A percentile compares a stretch with the other conserved stretches of the same genome.
Conservation (phyloP, 306 rosid genomes). For the Malus domestica region ASM211411v1 NC_041792.1:30811907-30812406, state of each 20-base stretch:
- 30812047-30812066: constrained; percentile 31
- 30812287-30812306: constrained; percentile 11
- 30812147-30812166: constrained; percentile 37
- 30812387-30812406: constrained; percentile 73
- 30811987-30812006: constrained; percentile 84
- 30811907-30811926: constrained; percentile 41
- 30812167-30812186: constrained; percentile 54
- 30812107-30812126: constrained; percentile 57
- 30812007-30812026: constrained; percentile 74
- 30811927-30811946: constrained; percentile 70
- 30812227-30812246: constrained; percentile 41
- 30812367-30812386: constrained; percentile 82
- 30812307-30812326: constrained; percentile 33
- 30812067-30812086: constrained; percentile 47
- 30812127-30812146: constrained; percentile 9
- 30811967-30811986: constrained; percentile 59
- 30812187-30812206: constrained; percentile 41
- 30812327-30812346: constrained; percentile 59
- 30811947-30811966: constrained; percentile 82
- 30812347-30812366: constrained; percentile 74
- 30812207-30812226: constrained; percentile 66
- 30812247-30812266: constrained; percentile 44
- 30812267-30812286: constrained; percentile 44
- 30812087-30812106: constrained; percentile 78
- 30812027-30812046: constrained; percentile 75